Conservation (phyloP, 441 rosid species). For the Adansonia madagascariensis region DNA sequence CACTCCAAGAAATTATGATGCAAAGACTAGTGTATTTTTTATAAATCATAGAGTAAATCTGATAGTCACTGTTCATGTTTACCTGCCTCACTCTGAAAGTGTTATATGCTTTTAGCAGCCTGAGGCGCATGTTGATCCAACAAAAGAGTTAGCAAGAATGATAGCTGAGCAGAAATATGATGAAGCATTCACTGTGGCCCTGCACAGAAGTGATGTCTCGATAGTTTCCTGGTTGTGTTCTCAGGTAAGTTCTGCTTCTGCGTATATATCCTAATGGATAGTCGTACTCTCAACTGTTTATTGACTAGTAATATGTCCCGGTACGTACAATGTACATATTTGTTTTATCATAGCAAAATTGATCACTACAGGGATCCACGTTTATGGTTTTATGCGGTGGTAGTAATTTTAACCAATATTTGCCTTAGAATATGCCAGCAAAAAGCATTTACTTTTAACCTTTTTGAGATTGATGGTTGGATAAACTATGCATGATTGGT, state of each 20-base stretch:
- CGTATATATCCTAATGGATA: not conserved
- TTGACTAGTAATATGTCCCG: not conserved
- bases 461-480: not conserved
- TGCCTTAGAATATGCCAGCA: not conserved
- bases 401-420: not conserved
- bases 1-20: not conserved
- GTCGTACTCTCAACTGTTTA: not conserved
- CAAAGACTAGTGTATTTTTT: not conserved
- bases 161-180: conserved; percentile 63
- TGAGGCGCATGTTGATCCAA: conserved; percentile 68
- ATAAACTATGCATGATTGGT: not conserved
- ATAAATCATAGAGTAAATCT: not conserved
- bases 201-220: conserved; percentile 75
- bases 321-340: not conserved
- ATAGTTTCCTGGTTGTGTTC: conserved; percentile 82
- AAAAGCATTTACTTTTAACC: not conserved
- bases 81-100: conserved; percentile 17
- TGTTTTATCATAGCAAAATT: not conserved
- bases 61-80: not conserved
- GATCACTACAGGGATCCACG: not conserved
- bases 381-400: not conserved
- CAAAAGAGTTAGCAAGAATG: conserved; percentile 64
- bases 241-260: conserved; percentile 49
- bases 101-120: conserved; percentile 35
- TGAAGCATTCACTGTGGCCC: conserved; percentile 72